Evolutionary conservation across 208 protist species (phyloP).

Genomic region (Trypanosomatidae sp.): DNA sequence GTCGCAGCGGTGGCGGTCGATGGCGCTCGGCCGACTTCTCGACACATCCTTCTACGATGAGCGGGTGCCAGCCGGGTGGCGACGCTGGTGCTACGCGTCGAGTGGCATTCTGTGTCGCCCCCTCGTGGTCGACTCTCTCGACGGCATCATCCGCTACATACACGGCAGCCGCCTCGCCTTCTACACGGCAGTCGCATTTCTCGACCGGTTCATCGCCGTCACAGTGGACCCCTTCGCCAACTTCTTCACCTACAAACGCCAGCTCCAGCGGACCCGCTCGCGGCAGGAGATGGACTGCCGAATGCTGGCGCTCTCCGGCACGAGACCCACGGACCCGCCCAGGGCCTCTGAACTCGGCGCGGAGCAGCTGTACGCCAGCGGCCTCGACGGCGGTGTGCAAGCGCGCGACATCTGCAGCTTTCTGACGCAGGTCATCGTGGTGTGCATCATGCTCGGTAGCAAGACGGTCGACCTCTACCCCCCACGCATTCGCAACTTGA

Average conservation of each 20-base stretch:
- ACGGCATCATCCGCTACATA: constrained; percentile 67
- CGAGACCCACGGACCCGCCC: background rate
- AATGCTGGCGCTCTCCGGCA: constrained; percentile 16
- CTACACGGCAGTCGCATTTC: constrained; percentile 59
- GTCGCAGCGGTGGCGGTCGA: constrained; percentile 37
- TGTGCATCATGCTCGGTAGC: constrained; percentile 76
- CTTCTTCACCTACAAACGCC: constrained; percentile 20
- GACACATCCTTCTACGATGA: constrained; percentile 29
- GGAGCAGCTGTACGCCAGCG: background rate
- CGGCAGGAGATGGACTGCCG: constrained; percentile 26
- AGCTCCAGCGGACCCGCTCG: constrained; percentile 12
- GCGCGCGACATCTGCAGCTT: constrained; percentile 40
- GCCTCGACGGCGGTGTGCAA: constrained; percentile 18
- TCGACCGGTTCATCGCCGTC: constrained; percentile 65
- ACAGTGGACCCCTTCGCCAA: constrained; percentile 38
- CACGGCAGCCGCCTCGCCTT: constrained; percentile 57
- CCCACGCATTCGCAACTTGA: constrained; percentile 51
- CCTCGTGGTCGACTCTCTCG: constrained; percentile 71
- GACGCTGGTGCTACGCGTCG: constrained; percentile 52
- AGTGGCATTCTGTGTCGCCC: constrained; percentile 43
- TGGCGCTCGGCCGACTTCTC: constrained; percentile 27
- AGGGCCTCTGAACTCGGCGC: background rate
- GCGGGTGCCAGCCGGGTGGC: constrained; percentile 51
- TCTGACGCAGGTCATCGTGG: constrained; percentile 71
- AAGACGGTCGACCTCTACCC: constrained; percentile 79